Base-by-base conservation (phyloP, 1,284 basidiomycete genomes). In the Caloboletus inedulis region DNA sequence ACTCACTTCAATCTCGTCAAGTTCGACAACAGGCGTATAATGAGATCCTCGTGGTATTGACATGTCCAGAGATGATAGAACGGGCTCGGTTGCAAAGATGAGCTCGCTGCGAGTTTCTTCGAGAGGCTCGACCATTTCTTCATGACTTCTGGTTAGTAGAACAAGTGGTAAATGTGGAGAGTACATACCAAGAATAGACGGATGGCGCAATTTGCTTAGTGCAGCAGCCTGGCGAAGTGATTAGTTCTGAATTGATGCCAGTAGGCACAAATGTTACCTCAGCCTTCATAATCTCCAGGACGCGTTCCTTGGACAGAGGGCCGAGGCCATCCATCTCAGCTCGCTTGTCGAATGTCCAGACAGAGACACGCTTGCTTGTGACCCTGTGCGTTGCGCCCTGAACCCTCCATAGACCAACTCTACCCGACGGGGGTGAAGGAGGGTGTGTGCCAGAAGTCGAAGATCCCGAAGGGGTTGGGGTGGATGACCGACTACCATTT, bases 101-200 rank as follows among this genome's bases (percentile, higher is more conserved):
- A 98, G 75, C 61, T 95, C 91, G 43, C 77, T 85, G 53, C 94
- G 78, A 0, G 94, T 90, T 69, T 99, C 96, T 71, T 98, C 95
- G 41, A 98, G 74, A n/a, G 96, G 95, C 72, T 99, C 96, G 25
- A 97, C 94, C 82, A 98, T 93, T 73, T 99, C 96, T 83, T 59
- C 25, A 37, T 16, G 30, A 41, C n/a, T 40, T 44, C 23, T 7
- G 14, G 48, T 69, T 31, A 65, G 54, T 23, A 36, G 23, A 42
- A 33, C 31, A 43, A 33, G 35, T 21, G 10, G 16, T 16, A 30
- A 31, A 19, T 39, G 30, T 8, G 7, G 49, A 34, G 25, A 43
- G 14, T 41, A 64, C 77, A 61, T 62, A 89, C 89, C 89, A 52
- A 99, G 77, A 51, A 99, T 87, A 59, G 91, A 96, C 3, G 96